Conservation (phyloP, 495 filamentous ascomycete genomes). For the Trichoderma virens region DNA sequence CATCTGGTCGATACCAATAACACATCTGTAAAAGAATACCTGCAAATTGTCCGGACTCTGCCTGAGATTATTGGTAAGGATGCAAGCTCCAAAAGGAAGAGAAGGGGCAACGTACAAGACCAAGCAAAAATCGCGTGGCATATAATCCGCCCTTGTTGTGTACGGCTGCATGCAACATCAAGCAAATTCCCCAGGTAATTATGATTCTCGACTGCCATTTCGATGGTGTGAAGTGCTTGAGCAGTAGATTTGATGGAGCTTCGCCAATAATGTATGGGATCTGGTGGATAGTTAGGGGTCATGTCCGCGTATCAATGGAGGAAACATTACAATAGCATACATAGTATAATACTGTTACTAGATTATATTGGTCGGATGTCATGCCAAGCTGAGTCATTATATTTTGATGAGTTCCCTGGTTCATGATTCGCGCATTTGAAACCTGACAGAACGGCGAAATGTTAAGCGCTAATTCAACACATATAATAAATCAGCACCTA, state of each 20-base stretch:
- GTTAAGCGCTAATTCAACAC: constrained; percentile 13
- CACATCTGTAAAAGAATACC: constrained; percentile 33
- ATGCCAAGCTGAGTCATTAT: constrained; percentile 36
- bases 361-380: constrained; percentile 26
- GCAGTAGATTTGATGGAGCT: constrained; percentile 34
- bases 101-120: constrained; percentile 21
- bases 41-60: constrained; percentile 35
- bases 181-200: constrained; percentile 30
- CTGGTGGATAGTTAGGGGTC: constrained; percentile 22
- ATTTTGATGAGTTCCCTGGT: constrained; percentile 30
- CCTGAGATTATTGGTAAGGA: constrained; percentile 15
- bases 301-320: too few relatives aligned
- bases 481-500: background rate
- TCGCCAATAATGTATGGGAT: constrained; percentile 40
- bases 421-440: constrained; percentile 36
- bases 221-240: constrained; percentile 32
- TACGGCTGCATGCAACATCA: constrained; percentile 29
- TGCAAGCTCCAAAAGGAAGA: background rate
- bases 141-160: constrained; percentile 28
- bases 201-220: constrained; percentile 33
- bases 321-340: constrained; percentile 13
- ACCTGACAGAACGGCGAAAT: constrained; percentile 17
- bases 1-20: constrained; percentile 40
- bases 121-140: constrained; percentile 29
- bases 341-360: constrained; percentile 26